These are phyloP conservation scores for Trypanosoma theileri DNA, from an alignment of 208 protist genomes.

Conservation along the genomic window DNA sequence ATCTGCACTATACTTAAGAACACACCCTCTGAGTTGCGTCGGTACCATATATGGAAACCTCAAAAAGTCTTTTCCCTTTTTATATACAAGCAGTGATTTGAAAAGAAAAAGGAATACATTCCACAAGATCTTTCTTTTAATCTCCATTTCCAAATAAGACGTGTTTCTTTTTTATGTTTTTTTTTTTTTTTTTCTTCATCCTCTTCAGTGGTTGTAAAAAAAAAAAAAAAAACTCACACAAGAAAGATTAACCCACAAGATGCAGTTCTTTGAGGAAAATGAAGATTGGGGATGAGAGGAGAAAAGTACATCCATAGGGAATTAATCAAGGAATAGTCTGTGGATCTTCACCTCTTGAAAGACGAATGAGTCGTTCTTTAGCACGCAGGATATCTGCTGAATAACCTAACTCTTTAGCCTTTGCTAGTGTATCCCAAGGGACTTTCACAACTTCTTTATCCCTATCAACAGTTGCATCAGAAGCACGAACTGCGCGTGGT, in stretches of 20 bases:
- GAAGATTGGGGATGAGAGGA: not conserved
- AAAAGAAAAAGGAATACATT: slow-evolving; percentile 2
- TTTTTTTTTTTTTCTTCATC: no score
- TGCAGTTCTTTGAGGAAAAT: no score
- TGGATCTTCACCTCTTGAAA: slow-evolving; percentile 85
- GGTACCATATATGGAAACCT: not conserved
- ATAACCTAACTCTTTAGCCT: slow-evolving; percentile 66
- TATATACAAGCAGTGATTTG: slow-evolving; percentile 11
- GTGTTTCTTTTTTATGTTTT: no score
- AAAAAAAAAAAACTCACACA: not conserved
- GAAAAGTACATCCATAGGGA: not conserved
- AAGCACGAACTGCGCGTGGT: slow-evolving; percentile 62
- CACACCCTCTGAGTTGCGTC: slow-evolving; percentile 9
- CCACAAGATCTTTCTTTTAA: not conserved
- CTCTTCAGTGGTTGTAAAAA: not conserved
- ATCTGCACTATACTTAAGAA: slow-evolving; percentile 28
- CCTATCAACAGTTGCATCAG: slow-evolving; percentile 36
- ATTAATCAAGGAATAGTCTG: slow-evolving; percentile 72
- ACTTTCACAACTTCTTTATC: slow-evolving; percentile 74
- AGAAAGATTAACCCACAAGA: not conserved
- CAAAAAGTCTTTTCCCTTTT: not conserved
- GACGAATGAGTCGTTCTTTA: slow-evolving; percentile 80
- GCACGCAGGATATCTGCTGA: slow-evolving; percentile 72
- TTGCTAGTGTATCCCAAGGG: slow-evolving; percentile 75
- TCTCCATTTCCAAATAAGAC: not conserved